Conservation (phyloP, 345 rosid species). For the Anacardium occidentale region DNA sequence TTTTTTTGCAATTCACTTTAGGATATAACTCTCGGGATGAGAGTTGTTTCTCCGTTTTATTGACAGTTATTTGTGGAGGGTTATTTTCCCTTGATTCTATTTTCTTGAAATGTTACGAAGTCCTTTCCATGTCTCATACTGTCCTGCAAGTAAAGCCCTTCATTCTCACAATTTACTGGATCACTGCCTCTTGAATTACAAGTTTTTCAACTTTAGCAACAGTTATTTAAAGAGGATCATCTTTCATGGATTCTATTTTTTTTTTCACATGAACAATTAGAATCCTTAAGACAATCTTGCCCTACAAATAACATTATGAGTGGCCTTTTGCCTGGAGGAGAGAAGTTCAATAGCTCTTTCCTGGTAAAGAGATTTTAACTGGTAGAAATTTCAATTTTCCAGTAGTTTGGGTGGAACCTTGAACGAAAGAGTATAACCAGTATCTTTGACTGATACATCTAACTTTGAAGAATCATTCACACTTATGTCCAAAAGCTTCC, state of each 20-base stretch:
- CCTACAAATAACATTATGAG: conserved; percentile 66
- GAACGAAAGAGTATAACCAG: conserved; percentile 32
- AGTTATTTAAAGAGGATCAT: conserved; percentile 25
- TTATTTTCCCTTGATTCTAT: conserved; percentile 15
- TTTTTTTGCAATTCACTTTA: too few species aligned
- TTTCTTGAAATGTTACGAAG: conserved; percentile 11
- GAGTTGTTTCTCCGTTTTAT: conserved; percentile 16
- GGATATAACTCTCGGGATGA: too few species aligned
- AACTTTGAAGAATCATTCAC: conserved; percentile 36
- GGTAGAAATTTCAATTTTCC: conserved; percentile 27
- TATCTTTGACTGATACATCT: conserved; percentile 21
- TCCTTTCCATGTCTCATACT: conserved; percentile 19
- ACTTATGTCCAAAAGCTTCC: conserved; percentile 78
- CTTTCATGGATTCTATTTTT: conserved; percentile 17
- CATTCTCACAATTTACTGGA: conserved; percentile 16
- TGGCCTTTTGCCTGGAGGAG: conserved; percentile 45
- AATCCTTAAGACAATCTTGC: conserved; percentile 52
- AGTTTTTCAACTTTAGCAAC: conserved; percentile 17
- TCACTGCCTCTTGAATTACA: conserved; percentile 16
- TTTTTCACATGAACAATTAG: conserved; percentile 22
- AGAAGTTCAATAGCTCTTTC: conserved; percentile 33
- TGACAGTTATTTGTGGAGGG: conserved; percentile 22
- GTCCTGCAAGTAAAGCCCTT: conserved; percentile 2
- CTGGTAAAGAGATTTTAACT: conserved; percentile 21
- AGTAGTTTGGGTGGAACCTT: conserved; percentile 28